These are phyloP conservation scores for Chytriomyces sp. DNA, from an alignment of 192 early-diverging fungal genomes.

Conservation along the genomic window DNA sequence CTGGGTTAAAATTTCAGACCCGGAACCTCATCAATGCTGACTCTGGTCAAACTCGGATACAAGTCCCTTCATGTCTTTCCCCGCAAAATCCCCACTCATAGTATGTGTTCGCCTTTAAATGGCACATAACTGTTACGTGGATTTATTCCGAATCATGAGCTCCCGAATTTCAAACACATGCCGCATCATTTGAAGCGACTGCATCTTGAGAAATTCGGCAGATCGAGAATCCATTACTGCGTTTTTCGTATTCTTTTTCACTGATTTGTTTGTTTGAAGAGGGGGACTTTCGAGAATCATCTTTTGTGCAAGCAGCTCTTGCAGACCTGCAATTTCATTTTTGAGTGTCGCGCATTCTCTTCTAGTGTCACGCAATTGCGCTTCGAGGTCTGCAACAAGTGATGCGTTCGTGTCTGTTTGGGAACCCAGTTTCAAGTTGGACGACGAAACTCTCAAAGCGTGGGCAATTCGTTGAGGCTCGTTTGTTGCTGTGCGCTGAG, in stretches of 20 bases:
- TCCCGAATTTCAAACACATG: constrained; percentile 29
- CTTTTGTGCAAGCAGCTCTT: constrained; percentile 5
- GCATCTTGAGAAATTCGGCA: constrained; percentile 15
- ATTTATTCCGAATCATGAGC: background rate
- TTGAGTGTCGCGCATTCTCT: constrained; percentile 3
- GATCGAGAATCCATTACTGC: background rate
- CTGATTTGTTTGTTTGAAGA: background rate
- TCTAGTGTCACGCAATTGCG: constrained; percentile 1
- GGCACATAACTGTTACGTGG: background rate
- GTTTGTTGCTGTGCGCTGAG: background rate
- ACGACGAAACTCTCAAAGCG: constrained; percentile 9
- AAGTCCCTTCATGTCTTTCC: no score
- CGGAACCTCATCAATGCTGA: no score
- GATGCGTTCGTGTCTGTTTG: background rate
- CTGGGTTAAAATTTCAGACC: no score
- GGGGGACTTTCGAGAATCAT: background rate
- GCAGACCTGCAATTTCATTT: constrained; percentile 8
- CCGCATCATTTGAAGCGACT: constrained; percentile 22
- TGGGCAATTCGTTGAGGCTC: background rate
- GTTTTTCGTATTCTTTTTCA: background rate
- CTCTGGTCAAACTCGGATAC: no score
- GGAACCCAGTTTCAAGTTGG: constrained; percentile 3
- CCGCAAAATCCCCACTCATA: background rate
- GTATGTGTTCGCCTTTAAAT: background rate
- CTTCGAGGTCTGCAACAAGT: constrained; percentile 2